Percentiles rank a stretch among this genome's conserved stretches.
Conservation (phyloP, 2,329 filamentous ascomycete genomes). For the Pestalotiopsis sp. region DNA sequence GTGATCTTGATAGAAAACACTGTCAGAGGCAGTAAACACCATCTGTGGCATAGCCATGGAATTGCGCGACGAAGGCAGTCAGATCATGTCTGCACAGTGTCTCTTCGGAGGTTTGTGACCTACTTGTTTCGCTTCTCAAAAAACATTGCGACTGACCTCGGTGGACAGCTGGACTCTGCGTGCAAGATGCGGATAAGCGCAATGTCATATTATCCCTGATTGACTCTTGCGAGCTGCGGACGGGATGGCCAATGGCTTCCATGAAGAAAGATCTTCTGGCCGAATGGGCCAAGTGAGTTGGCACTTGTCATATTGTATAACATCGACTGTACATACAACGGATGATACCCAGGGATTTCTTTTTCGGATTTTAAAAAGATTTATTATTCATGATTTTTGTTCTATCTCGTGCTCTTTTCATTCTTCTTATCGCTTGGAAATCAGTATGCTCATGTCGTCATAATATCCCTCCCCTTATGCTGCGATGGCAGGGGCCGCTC, state of each 20-base stretch:
- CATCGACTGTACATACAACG: background rate
- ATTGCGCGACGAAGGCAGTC: conserved; percentile 40
- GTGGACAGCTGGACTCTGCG: conserved; percentile 40
- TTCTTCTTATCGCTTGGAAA: background rate
- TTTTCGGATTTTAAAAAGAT: background rate
- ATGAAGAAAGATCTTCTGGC: conserved; percentile 30
- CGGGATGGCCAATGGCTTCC: conserved; percentile 41
- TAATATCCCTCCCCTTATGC: background rate
- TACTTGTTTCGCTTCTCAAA: background rate
- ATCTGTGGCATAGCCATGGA: conserved; percentile 54
- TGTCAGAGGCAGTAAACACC: conserved; percentile 47
- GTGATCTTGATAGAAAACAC: conserved; percentile 34
- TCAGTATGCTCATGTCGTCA: background rate
- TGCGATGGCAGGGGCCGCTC: background rate
- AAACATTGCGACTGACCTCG: background rate
- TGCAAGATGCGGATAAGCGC: conserved; percentile 38
- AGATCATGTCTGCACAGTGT: conserved; percentile 45
- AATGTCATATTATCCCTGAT: conserved; percentile 39
- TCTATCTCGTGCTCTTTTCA: background rate
- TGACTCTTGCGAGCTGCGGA: conserved; percentile 36
- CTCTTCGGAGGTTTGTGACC: conserved; percentile 38
- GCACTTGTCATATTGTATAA: background rate
- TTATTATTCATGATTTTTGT: background rate
- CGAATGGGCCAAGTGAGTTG: conserved; percentile 27
- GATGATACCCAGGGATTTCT: conserved; percentile 1